Percentiles rank a stretch among this genome's conserved stretches.
Evolutionary conservation across 345 rosid species (phyloP).

Genomic region (Gossypium turneri): DNA sequence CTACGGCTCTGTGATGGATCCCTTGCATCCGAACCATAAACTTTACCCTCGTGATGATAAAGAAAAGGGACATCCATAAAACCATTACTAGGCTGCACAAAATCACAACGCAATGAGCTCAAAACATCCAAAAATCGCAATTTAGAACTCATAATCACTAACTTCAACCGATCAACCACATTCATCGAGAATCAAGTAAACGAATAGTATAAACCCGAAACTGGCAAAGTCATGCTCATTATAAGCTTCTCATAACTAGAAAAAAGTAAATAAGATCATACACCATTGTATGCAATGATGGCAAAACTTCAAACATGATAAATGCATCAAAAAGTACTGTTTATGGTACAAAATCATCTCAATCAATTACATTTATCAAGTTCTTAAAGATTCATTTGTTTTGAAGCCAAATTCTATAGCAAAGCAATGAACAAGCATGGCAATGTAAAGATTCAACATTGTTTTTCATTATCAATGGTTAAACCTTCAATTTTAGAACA

Average conservation of each 20-base stretch:
- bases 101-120: conserved; percentile 7
- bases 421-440: conserved; percentile 12
- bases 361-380: conserved; percentile 7
- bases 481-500: conserved; percentile 17
- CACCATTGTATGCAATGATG: neutral
- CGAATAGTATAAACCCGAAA: neutral
- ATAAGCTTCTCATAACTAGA: neutral
- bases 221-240: neutral
- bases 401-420: neutral
- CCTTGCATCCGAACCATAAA: conserved; percentile 32
- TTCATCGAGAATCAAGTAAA: conserved; percentile 7
- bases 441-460: conserved; percentile 18
- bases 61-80: conserved; percentile 33
- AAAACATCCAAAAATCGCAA: neutral
- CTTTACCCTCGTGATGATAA: conserved; percentile 30
- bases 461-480: neutral
- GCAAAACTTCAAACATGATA: neutral
- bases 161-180: neutral
- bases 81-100: conserved; percentile 37
- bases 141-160: neutral
- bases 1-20: conserved; percentile 41
- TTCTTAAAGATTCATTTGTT: neutral
- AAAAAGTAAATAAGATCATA: neutral
- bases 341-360: conserved; percentile 5
- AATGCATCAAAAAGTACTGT: neutral